These are phyloP conservation scores for Neurospora intermedia DNA, from an alignment of 495 filamentous ascomycete genomes.

Conservation along the genomic window DNA sequence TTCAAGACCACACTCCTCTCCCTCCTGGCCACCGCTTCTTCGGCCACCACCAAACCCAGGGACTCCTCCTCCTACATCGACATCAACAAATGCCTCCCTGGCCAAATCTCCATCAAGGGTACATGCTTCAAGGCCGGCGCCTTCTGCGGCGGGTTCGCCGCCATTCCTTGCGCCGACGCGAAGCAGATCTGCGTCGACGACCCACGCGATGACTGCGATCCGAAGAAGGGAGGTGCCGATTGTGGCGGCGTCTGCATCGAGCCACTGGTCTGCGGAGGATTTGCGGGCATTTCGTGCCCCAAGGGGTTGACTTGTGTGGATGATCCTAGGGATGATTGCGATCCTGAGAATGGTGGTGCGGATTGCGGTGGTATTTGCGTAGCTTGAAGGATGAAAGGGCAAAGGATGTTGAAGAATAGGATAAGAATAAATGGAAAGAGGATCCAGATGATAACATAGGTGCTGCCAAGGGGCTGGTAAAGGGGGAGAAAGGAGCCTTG, in stretches of 20 bases:
- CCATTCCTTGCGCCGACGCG: conserved; percentile 12
- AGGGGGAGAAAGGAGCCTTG: not conserved
- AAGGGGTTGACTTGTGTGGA: conserved; percentile 18
- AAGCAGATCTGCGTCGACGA: conserved; percentile 21
- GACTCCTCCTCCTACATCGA: not conserved
- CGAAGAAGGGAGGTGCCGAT: conserved; percentile 5
- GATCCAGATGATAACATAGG: not conserved
- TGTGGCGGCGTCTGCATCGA: conserved; percentile 24
- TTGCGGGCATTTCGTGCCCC: conserved; percentile 16
- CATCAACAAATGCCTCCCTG: not conserved
- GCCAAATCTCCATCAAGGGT: conserved; percentile 17
- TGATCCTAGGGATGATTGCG: conserved; percentile 22
- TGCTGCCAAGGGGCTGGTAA: not conserved
- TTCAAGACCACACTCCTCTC: not conserved
- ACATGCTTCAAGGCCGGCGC: conserved; percentile 15
- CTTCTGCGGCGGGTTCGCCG: conserved; percentile 25
- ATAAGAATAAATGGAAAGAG: not conserved
- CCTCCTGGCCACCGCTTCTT: not conserved
- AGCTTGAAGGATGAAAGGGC: not conserved
- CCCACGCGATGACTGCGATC: conserved; percentile 15
- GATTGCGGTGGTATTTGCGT: conserved; percentile 23
- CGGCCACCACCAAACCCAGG: not conserved
- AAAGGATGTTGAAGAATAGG: not conserved
- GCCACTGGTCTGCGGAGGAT: conserved; percentile 20
- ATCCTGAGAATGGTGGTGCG: conserved; percentile 15